Base-by-base conservation (phyloP, 2,329 filamentous ascomycete species). In the Aspergillus aculeatinus region DNA sequence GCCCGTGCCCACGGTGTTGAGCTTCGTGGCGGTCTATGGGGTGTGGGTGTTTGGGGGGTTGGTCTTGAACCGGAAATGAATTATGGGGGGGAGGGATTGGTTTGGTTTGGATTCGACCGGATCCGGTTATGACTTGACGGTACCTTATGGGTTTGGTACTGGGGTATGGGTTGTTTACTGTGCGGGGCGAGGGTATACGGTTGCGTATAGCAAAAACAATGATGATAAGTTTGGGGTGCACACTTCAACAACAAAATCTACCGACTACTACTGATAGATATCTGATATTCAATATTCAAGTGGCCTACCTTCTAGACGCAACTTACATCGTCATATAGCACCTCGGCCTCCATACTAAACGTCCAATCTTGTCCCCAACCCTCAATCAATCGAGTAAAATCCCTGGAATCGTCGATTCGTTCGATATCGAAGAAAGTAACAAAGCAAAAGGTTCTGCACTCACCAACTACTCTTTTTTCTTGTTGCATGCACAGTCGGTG, bases 1-100 rank as follows among this genome's bases (percentile, higher is more conserved):
- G 84, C 90, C 91, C 0, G 85, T 99, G 55, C 94, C 95, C 0
- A 82, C 90, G 58, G 86, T 88, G 11, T 79, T 99, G 71, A 94
- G 91, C 71, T 71, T 92, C 51, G 73, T 98, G 71, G 92, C 94
- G 14, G 80, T 87, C 10, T 91, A 91, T 74, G 94, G 94, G 16
- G 73, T 96, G 67, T 82, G 86, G 70, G 88, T 89, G 25, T 98
- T 95, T 79, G 93, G 92, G 61, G 84, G 83, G 70, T 91, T 89
- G 44, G 89, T 79, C 63, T 70, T 29, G 0, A 9, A 74, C 62
- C 70, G 67, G 55, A 27, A 21, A 27, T 27, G n/a, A 9, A 27
- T 9, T 27, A 2, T 27, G 9, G 47, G 21, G 14, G 21, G 14
- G 42, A 52, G 49, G 33, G 33, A n/a, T n/a, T n/a, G n/a, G n/a